These are phyloP conservation scores for Quercus mongolica DNA, from an alignment of 306 rosid genomes.

Conservation along the genomic window DNA sequence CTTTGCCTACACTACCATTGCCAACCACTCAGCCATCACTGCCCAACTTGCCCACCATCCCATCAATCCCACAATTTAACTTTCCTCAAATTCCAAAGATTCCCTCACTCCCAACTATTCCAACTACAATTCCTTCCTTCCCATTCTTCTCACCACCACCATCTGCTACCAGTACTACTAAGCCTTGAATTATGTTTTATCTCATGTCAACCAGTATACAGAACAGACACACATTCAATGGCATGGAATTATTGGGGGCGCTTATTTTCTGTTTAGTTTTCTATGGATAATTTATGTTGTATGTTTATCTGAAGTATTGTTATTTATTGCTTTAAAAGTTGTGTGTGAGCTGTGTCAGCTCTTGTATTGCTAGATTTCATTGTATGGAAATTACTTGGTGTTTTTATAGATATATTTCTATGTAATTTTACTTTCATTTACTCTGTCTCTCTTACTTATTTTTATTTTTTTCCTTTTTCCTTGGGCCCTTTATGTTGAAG, in stretches of 20 bases:
- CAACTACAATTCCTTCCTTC: constrained; percentile 24
- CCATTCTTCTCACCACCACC: constrained; percentile 37
- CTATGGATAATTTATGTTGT: not conserved
- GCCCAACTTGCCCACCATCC: constrained; percentile 22
- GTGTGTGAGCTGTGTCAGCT: not conserved
- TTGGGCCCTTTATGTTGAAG: too few species aligned
- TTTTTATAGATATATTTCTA: not conserved
- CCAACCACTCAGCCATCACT: not conserved
- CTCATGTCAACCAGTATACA: not conserved
- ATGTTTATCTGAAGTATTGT: not conserved
- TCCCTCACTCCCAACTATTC: constrained; percentile 24
- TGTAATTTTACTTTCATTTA: too few species aligned
- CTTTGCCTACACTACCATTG: constrained; percentile 1
- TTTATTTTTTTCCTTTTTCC: too few species aligned
- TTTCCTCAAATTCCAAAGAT: constrained; percentile 12
- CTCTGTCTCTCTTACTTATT: too few species aligned
- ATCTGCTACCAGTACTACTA: constrained; percentile 17
- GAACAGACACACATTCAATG: not conserved
- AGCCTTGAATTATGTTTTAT: constrained; percentile 3
- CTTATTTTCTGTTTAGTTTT: not conserved
- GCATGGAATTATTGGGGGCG: not conserved
- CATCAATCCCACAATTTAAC: not conserved
- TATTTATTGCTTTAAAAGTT: not conserved
- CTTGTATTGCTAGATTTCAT: not conserved
- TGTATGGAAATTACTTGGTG: not conserved